Percentiles rank a stretch among this genome's conserved stretches.
These are phyloP conservation scores for Neopestalotiopsis sp. DNA, from an alignment of 2,329 filamentous ascomycete genomes.

Conservation along the genomic window DNA sequence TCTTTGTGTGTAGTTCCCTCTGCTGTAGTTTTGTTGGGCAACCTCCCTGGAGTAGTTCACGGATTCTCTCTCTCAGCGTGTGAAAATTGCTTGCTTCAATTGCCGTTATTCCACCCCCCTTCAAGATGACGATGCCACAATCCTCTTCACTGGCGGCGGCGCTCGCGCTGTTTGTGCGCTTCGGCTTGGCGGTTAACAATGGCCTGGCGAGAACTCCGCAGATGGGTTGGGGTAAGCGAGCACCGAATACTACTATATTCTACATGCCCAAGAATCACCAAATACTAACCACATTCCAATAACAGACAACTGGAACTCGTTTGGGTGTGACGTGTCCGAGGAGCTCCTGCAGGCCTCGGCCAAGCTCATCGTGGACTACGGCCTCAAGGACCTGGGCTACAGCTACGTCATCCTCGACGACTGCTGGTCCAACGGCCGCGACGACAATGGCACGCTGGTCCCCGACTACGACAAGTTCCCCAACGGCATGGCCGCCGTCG, in stretches of 20 bases:
- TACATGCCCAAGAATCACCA: neutral
- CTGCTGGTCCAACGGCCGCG: slow-evolving; percentile 17
- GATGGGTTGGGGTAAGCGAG: slow-evolving; percentile 16
- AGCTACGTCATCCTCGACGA: slow-evolving; percentile 18
- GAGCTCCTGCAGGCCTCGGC: slow-evolving; percentile 14
- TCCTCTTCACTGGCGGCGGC: slow-evolving; percentile 5
- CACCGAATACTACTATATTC: neutral
- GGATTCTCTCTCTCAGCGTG: neutral
- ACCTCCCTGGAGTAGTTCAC: neutral
- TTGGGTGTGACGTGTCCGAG: slow-evolving; percentile 19
- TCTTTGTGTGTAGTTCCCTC: neutral
- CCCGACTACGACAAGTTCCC: slow-evolving; percentile 37
- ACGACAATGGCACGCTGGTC: slow-evolving; percentile 9
- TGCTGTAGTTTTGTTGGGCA: neutral
- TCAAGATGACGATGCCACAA: neutral
- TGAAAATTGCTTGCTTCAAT: neutral
- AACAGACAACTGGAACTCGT: slow-evolving; percentile 19
- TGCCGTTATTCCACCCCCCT: neutral
- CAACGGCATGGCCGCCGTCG: slow-evolving; percentile 39
- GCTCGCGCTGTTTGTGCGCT: neutral
- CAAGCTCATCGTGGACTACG: slow-evolving; percentile 15
- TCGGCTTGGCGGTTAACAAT: slow-evolving; percentile 11
- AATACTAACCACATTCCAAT: neutral
- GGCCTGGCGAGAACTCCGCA: slow-evolving; percentile 11
- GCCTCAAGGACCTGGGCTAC: slow-evolving; percentile 18